These are phyloP conservation scores for Podaxis sp. DNA, from an alignment of 768 basidiomycete genomes.

Conservation along the genomic window DNA sequence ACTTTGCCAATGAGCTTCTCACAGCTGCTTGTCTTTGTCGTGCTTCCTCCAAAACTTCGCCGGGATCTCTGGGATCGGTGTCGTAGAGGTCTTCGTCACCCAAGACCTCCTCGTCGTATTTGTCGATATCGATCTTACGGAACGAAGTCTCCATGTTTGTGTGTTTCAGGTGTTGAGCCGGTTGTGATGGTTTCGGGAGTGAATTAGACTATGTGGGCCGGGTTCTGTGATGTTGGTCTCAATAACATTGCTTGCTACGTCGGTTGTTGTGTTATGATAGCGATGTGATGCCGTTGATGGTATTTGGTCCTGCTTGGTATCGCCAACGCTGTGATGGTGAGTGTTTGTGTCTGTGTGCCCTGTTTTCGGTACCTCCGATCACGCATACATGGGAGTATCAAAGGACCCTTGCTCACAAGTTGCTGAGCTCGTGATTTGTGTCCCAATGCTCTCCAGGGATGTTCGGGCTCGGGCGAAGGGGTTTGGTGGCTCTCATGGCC, in stretches of 20 bases:
- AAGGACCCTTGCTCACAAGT: no score
- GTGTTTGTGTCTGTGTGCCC: background rate
- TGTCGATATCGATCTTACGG: slow-evolving; percentile 93
- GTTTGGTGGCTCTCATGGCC: no score
- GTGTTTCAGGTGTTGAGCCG: background rate
- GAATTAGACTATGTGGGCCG: background rate
- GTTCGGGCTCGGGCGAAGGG: no score
- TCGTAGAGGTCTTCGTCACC: slow-evolving; percentile 86
- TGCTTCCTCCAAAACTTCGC: slow-evolving; percentile 71
- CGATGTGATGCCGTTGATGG: slow-evolving; percentile 3
- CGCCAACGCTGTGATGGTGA: background rate
- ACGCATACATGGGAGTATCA: background rate
- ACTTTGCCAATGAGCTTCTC: slow-evolving; percentile 75
- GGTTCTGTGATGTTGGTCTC: background rate
- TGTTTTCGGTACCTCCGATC: background rate
- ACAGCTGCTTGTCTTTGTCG: slow-evolving; percentile 75
- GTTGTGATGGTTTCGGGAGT: background rate
- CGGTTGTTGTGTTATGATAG: background rate
- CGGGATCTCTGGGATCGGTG: slow-evolving; percentile 77
- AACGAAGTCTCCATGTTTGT: slow-evolving; percentile 55
- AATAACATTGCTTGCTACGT: background rate
- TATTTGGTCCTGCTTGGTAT: slow-evolving; percentile 4
- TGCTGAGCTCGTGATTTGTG: no score
- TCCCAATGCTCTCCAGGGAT: no score
- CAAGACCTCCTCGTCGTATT: slow-evolving; percentile 87